Conservation (phyloP, 805 yeast genomes). For the Starmera amethionina region DNA sequence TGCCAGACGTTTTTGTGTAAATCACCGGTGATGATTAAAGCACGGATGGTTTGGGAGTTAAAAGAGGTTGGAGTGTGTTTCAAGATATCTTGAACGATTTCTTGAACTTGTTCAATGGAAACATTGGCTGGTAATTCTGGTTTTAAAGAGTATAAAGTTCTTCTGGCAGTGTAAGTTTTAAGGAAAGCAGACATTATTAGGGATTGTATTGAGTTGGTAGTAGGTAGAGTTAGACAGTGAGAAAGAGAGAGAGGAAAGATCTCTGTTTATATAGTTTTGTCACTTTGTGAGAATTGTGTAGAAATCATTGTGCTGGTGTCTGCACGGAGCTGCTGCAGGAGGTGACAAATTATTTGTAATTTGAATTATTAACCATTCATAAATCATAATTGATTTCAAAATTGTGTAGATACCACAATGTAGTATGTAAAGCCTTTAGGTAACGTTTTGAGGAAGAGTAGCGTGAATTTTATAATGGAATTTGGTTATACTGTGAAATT, state of each 20-base stretch:
- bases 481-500: too few relatives aligned
- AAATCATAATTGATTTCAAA: too few relatives aligned
- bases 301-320: neutral
- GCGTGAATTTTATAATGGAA: too few relatives aligned
- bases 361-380: too few relatives aligned
- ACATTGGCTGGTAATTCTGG: slow-evolving; percentile 34
- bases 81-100: slow-evolving; percentile 32
- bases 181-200: slow-evolving; percentile 14
- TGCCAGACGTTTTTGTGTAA: slow-evolving; percentile 38
- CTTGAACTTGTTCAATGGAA: slow-evolving; percentile 28
- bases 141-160: slow-evolving; percentile 37
- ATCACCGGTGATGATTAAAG: slow-evolving; percentile 35
- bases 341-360: too few relatives aligned
- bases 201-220: slow-evolving; percentile 1
- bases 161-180: slow-evolving; percentile 29
- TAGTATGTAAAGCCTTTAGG: too few relatives aligned
- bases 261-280: too few relatives aligned
- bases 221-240: too few relatives aligned
- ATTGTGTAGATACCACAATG: too few relatives aligned
- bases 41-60: slow-evolving; percentile 42
- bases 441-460: too few relatives aligned
- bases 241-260: neutral
- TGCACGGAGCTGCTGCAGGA: too few relatives aligned
- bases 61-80: slow-evolving; percentile 41
- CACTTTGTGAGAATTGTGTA: neutral